Base-by-base conservation (phyloP, 169 alveolate genomes). In the Condylostoma magnum region DNA sequence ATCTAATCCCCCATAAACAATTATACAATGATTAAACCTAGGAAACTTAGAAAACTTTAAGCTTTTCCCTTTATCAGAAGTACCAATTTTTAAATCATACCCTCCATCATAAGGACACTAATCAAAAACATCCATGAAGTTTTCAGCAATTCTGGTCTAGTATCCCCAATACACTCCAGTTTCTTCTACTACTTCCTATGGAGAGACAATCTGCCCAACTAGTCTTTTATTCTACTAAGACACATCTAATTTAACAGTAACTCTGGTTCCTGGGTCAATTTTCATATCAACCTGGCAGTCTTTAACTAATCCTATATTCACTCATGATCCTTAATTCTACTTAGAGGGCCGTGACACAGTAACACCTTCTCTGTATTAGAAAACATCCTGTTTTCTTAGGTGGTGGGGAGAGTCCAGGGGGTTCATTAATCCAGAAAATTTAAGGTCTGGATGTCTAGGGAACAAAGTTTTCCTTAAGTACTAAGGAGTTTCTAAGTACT, bases 371-470 rank as follows among this genome's bases (percentile, higher is more conserved):
- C 95, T 74, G 77, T 83, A 93, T 36, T 97, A 97, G 65, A 96
- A 87, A 97, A 97, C 94, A 77, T 97, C 99, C 57, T 89, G 90
- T 20, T 90, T 88, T 53, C 98, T 86, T 67, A 98, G 83, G 80
- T 98, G 99, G 80, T 98, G 99, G 44, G 99, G 99, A 15, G 99
- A 98, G 80, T 97, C 99, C 41, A 98, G 87, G 2, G 99, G 99
- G 77, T 97, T 97, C 95, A 96, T 97, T 46, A 97, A 77, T 33
- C 99, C 99, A 52, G 99, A 94, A 76, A 84, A 91, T 54, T 95
- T 93, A 44, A 98, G 84, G 72, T 92, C 98, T 27, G 87, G 83
- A 48, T 89, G 83, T 67, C 86, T 80, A 20, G 95, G 95, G 76
- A 91, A 93, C 75, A 97, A 86, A 18, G 83, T 69, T 78, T 90